Percentiles rank a stretch among this genome's conserved stretches.
These are phyloP conservation scores for Trypanosoma grayi DNA, from an alignment of 208 protist species.

Conservation along the genomic window DNA sequence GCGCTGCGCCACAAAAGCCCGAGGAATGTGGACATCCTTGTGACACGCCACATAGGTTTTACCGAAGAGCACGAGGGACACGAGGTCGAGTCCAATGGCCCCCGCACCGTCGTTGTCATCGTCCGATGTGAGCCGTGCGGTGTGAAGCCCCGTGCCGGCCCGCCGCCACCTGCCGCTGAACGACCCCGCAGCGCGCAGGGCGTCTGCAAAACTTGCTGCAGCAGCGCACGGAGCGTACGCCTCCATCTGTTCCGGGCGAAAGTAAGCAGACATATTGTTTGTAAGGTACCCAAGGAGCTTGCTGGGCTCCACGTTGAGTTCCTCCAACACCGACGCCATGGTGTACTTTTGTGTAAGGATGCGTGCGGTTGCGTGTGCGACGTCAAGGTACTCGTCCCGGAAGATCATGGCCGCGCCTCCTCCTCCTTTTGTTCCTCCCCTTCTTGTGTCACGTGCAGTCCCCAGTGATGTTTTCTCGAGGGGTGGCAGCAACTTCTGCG, in stretches of 20 bases:
- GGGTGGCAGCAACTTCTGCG: background rate
- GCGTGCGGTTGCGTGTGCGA: conserved; percentile 74
- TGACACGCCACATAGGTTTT: conserved; percentile 41
- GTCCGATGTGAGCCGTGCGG: conserved; percentile 33
- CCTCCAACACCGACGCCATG: conserved; percentile 37
- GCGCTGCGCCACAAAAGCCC: conserved; percentile 49
- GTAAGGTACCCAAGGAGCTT: conserved; percentile 70
- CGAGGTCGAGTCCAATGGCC: conserved; percentile 35
- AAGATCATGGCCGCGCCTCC: conserved; percentile 19
- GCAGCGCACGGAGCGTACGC: conserved; percentile 48
- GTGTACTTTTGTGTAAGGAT: conserved; percentile 82
- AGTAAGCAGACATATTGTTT: conserved; percentile 76
- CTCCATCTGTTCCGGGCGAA: conserved; percentile 46
- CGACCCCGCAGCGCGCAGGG: conserved; percentile 33
- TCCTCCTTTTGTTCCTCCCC: background rate
- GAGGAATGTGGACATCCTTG: conserved; percentile 47
- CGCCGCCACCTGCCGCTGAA: conserved; percentile 16
- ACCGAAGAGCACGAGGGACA: conserved; percentile 49
- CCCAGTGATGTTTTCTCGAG: conserved; percentile 8
- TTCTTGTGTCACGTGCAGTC: background rate
- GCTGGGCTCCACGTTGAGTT: conserved; percentile 57
- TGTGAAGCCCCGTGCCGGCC: conserved; percentile 4
- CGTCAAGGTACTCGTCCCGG: conserved; percentile 72
- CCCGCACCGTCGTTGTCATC: conserved; percentile 37
- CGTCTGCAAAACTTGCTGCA: conserved; percentile 51